These are phyloP conservation scores for Aspergillus cristatus DNA, from an alignment of 495 filamentous ascomycete genomes.

Conservation along the genomic window DNA sequence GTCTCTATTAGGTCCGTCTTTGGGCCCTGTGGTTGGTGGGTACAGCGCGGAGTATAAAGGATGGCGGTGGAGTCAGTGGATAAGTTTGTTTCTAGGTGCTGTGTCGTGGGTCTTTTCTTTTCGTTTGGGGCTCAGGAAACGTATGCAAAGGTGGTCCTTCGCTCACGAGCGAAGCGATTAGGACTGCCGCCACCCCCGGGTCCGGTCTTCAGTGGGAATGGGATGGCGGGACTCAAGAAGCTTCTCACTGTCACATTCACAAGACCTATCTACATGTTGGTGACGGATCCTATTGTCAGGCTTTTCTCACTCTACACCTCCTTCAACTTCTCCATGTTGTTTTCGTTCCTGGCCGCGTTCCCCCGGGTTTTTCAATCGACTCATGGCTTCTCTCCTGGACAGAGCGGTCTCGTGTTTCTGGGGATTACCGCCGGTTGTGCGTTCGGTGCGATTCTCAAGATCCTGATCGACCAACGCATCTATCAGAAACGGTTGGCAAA, in stretches of 20 bases:
- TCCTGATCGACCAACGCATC: constrained; percentile 33
- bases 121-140: constrained; percentile 51
- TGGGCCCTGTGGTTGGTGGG: too few species aligned
- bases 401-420: constrained; percentile 51
- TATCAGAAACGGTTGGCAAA: constrained; percentile 30
- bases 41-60: too few species aligned
- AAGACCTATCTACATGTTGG: constrained; percentile 55
- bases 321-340: constrained; percentile 57
- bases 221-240: constrained; percentile 29
- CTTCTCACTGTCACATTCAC: constrained; percentile 48
- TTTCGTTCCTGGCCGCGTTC: constrained; percentile 57
- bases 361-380: constrained; percentile 42
- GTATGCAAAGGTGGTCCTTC: constrained; percentile 52
- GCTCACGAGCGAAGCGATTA: constrained; percentile 36
- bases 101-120: too few species aligned
- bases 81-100: too few species aligned
- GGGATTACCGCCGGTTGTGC: constrained; percentile 48
- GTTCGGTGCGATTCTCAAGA: constrained; percentile 34
- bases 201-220: constrained; percentile 15
- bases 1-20: too few species aligned
- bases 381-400: constrained; percentile 40
- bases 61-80: too few species aligned
- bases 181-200: constrained; percentile 27
- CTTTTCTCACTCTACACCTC: constrained; percentile 52
- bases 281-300: constrained; percentile 56